phyloP scores from a whole-genome alignment of 1,284 basidiomycete species.

The Rhodotorula sp. region DNA sequence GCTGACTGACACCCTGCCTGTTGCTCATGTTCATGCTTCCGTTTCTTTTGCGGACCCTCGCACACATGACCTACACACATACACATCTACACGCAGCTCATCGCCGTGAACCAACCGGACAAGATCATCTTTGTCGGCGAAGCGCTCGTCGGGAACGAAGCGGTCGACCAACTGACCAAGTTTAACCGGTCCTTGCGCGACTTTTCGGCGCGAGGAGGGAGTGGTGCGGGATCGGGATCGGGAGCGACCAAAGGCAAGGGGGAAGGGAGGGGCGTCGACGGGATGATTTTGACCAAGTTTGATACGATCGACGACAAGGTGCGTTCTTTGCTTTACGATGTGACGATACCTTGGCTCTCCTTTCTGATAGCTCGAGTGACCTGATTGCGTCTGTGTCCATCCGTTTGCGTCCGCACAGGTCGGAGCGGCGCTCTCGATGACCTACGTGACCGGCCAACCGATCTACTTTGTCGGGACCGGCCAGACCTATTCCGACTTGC shows the following conservation, averaged over 20 bases:
- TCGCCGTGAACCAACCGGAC: conserved; percentile 85
- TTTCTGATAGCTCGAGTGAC: neutral
- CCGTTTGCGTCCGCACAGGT: no score
- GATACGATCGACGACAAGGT: conserved; percentile 94
- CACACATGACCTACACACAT: no score
- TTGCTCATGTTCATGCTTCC: no score
- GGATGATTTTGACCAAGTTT: conserved; percentile 95
- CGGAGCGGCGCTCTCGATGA: conserved; percentile 93
- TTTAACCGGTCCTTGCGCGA: conserved; percentile 88
- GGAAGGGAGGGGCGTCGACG: conserved; percentile 84
- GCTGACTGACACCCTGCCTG: neutral
- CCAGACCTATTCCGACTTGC: conserved; percentile 88
- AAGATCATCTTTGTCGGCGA: conserved; percentile 96
- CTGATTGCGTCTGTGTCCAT: no score
- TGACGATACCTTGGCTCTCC: no score
- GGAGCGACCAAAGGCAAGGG: conserved; percentile 49
- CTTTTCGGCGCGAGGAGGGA: conserved; percentile 67
- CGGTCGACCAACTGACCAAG: conserved; percentile 89
- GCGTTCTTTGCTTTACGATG: conserved; percentile 31
- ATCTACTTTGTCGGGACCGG: conserved; percentile 95
- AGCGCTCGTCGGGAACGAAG: conserved; percentile 93
- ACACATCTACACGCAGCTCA: conserved; percentile 59
- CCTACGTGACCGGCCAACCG: conserved; percentile 92
- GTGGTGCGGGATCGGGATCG: neutral
- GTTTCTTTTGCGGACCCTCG: no score